These are phyloP conservation scores for Fusarium camptoceras DNA, from an alignment of 2,329 filamentous ascomycete genomes.

Conservation along the genomic window DNA sequence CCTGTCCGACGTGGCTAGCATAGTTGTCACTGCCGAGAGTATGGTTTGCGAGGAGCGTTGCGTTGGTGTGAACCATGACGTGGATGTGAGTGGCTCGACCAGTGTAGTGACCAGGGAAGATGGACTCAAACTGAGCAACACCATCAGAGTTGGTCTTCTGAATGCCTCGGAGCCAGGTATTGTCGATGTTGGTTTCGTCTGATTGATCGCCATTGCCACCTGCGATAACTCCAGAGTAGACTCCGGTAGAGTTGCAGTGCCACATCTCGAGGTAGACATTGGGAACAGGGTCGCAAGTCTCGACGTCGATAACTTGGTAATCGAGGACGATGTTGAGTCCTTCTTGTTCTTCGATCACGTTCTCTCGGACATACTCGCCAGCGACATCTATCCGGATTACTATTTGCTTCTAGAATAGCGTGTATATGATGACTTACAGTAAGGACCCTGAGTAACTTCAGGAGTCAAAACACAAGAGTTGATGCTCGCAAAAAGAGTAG, in stretches of 20 bases:
- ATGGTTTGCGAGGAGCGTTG: neutral
- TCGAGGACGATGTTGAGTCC: constrained; percentile 58
- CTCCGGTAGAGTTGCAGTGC: constrained; percentile 61
- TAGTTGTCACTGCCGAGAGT: constrained; percentile 3
- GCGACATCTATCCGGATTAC: constrained; percentile 42
- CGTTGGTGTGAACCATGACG: constrained; percentile 38
- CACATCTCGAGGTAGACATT: constrained; percentile 59
- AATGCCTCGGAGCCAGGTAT: constrained; percentile 45
- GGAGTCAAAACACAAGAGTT: constrained; percentile 61
- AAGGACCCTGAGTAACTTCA: constrained; percentile 63
- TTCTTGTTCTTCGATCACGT: constrained; percentile 56
- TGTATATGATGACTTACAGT: constrained; percentile 46
- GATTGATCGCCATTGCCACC: constrained; percentile 59
- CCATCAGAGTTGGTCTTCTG: constrained; percentile 53
- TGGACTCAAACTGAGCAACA: constrained; percentile 57
- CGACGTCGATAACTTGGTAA: constrained; percentile 58
- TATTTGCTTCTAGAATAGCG: neutral
- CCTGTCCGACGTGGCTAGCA: constrained; percentile 3
- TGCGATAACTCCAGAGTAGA: constrained; percentile 58
- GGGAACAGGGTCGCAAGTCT: constrained; percentile 57
- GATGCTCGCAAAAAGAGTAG: constrained; percentile 54
- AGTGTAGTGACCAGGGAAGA: constrained; percentile 59
- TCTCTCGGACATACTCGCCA: constrained; percentile 51
- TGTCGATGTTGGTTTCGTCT: constrained; percentile 49
- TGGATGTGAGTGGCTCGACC: constrained; percentile 63